Evolutionary conservation across 495 filamentous ascomycete genomes (phyloP).

Genomic region (Penicillium angulare): DNA sequence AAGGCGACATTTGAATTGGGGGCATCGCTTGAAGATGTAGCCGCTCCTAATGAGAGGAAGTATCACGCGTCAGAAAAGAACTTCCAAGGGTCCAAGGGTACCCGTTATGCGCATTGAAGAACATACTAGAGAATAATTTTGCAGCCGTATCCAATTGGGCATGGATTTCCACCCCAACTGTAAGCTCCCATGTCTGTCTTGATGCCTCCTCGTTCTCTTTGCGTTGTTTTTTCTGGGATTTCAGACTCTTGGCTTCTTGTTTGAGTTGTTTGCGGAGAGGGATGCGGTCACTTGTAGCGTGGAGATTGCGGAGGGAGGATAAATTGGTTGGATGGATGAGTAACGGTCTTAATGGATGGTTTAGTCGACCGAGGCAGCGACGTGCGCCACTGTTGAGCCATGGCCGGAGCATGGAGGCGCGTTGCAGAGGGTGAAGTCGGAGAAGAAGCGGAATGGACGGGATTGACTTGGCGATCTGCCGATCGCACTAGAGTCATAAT

Average conservation of each 20-base stretch:
- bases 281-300: slow-evolving; percentile 29
- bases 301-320: slow-evolving; percentile 17
- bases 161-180: slow-evolving; percentile 95
- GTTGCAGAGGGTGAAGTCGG: slow-evolving; percentile 2
- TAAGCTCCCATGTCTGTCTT: slow-evolving; percentile 72
- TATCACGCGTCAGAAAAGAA: background rate
- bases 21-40: slow-evolving; percentile 62
- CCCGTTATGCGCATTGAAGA: background rate
- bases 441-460: slow-evolving; percentile 6
- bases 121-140: slow-evolving; percentile 77
- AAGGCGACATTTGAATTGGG: slow-evolving; percentile 85
- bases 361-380: slow-evolving; percentile 24
- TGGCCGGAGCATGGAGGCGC: slow-evolving; percentile 36
- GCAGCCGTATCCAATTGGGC: slow-evolving; percentile 84
- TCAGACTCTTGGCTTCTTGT: slow-evolving; percentile 60
- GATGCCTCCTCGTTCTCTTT: slow-evolving; percentile 39
- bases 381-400: slow-evolving; percentile 31
- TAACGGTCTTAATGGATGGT: slow-evolving; percentile 11
- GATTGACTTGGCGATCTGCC: slow-evolving; percentile 14
- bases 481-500: background rate
- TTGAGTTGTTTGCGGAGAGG: slow-evolving; percentile 75
- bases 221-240: slow-evolving; percentile 33
- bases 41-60: slow-evolving; percentile 46
- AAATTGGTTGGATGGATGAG: slow-evolving; percentile 1
- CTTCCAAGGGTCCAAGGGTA: background rate